These are phyloP conservation scores for Aquilaria agallochum DNA, from an alignment of 441 rosid genomes.

Conservation along the genomic window DNA sequence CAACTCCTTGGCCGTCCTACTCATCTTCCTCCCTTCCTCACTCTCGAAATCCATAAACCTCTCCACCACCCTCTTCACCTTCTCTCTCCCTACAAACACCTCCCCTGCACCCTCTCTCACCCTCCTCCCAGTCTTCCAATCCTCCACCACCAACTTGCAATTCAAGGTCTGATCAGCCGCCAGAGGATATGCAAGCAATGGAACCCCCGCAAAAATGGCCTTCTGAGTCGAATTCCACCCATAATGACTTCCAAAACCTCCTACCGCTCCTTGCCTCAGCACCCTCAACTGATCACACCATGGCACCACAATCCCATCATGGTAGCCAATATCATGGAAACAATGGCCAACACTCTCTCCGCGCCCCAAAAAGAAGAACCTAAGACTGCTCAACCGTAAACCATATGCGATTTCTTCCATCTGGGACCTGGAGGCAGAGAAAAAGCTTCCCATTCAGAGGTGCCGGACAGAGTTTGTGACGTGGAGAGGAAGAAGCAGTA, in stretches of 20 bases:
- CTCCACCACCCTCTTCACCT: conserved; percentile 11
- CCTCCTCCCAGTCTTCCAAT: conserved; percentile 50
- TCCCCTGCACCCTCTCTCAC: background rate
- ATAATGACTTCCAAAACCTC: conserved; percentile 65
- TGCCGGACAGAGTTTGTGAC: conserved; percentile 29
- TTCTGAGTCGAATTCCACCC: conserved; percentile 59
- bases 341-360: conserved; percentile 7
- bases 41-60: conserved; percentile 33
- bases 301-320: conserved; percentile 30
- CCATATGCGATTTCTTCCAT: conserved; percentile 41
- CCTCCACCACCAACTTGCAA: conserved; percentile 38
- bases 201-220: conserved; percentile 39
- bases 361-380: conserved; percentile 43
- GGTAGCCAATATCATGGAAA: too few species aligned
- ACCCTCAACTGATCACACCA: conserved; percentile 63
- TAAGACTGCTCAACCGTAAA: conserved; percentile 27
- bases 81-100: conserved; percentile 16
- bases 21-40: conserved; percentile 24
- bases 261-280: conserved; percentile 34
- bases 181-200: conserved; percentile 36
- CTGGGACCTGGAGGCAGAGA: conserved; percentile 29
- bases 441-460: conserved; percentile 44
- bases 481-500: background rate
- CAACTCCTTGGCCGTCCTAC: conserved; percentile 19
- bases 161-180: conserved; percentile 37